phyloP scores from a whole-genome alignment of 345 rosid genomes.

The Erucastrum elatum region DNA sequence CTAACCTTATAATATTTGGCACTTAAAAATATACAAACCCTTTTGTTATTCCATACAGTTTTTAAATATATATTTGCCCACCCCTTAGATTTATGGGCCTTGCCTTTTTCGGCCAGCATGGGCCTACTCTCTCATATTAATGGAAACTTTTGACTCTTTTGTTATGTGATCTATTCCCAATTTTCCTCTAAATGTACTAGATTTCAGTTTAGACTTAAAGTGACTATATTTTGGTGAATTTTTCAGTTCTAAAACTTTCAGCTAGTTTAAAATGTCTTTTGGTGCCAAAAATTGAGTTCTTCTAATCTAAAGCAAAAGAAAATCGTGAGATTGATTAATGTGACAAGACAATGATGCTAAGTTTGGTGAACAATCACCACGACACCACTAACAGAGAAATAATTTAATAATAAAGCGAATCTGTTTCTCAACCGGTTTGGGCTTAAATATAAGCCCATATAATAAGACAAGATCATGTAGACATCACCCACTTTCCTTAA shows the following conservation, averaged over 20 bases:
- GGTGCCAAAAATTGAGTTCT: neutral
- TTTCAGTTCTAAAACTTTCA: neutral
- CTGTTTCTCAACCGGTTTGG: constrained; percentile 1
- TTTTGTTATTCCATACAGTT: constrained; percentile 1
- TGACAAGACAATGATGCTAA: neutral
- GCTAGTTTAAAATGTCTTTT: neutral
- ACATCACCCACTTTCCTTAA: neutral
- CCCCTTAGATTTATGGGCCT: constrained; percentile 18
- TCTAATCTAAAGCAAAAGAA: neutral
- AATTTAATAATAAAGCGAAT: neutral
- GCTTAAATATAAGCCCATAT: constrained; percentile 14
- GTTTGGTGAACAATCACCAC: neutral
- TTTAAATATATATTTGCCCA: neutral
- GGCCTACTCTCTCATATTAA: constrained; percentile 11
- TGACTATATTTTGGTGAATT: neutral
- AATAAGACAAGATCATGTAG: neutral
- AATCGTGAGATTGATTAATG: too few species aligned
- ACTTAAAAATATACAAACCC: neutral
- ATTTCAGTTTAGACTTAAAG: neutral
- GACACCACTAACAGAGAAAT: neutral
- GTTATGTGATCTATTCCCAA: neutral
- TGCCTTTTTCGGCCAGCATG: neutral
- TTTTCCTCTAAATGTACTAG: neutral
- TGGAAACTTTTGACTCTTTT: neutral
- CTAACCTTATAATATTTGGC: constrained; percentile 10